These are phyloP conservation scores for Violaceomyces palustris DNA, from an alignment of 1,284 basidiomycete species.

Conservation along the genomic window DNA sequence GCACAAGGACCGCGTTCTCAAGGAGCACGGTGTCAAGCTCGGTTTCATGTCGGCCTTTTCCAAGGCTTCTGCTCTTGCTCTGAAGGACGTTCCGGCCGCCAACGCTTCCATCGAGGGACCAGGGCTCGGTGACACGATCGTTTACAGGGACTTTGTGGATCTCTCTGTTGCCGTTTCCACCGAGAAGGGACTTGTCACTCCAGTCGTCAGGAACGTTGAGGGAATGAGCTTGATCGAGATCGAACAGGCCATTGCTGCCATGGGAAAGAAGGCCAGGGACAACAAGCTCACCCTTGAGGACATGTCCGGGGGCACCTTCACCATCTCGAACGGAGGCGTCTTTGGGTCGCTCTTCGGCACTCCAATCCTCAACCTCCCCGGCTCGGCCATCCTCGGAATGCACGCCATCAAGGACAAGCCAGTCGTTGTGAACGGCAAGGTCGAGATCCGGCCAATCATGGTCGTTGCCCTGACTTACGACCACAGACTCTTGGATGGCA, in stretches of 20 bases:
- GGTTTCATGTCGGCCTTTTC: conserved; percentile 99
- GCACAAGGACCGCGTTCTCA: conserved; percentile 89
- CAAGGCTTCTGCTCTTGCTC: conserved; percentile 75
- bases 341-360: conserved; percentile 96
- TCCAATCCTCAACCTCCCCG: conserved; percentile 88
- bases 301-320: conserved; percentile 88
- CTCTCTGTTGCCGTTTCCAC: conserved; percentile 82
- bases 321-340: conserved; percentile 98
- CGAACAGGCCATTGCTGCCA: conserved; percentile 80
- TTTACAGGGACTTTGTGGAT: conserved; percentile 77
- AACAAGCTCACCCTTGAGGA: conserved; percentile 85
- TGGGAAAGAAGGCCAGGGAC: conserved; percentile 93
- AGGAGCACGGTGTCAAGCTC: conserved; percentile 91
- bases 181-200: conserved; percentile 94
- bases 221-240: conserved; percentile 80
- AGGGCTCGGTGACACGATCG: conserved; percentile 72
- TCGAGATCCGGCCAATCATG: conserved; percentile 92
- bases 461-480: conserved; percentile 80
- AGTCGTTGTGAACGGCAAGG: conserved; percentile 66
- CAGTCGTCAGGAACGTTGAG: conserved; percentile 88
- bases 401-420: conserved; percentile 92
- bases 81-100: conserved; percentile 87
- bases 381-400: conserved; percentile 91
- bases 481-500: conserved; percentile 88
- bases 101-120: conserved; percentile 83